Percentiles rank a stretch among this genome's conserved stretches.
phyloP scores from a whole-genome alignment of 345 rosid species.

The Pistacia integerrima region DNA sequence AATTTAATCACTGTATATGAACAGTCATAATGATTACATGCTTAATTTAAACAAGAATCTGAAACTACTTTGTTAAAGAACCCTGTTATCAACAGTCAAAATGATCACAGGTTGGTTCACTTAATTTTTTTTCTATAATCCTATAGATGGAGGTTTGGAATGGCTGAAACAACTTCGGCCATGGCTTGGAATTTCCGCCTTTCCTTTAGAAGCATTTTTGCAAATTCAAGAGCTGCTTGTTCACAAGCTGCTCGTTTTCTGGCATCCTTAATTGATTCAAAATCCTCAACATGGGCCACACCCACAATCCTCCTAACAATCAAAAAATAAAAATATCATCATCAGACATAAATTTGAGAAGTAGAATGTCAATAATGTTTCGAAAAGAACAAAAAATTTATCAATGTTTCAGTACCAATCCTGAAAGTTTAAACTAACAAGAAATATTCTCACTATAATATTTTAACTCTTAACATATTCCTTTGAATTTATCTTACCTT shows the following conservation, averaged over 20 bases:
- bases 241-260: constrained; percentile 69
- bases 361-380: background rate
- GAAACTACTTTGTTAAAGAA: background rate
- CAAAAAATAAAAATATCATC: constrained; percentile 1
- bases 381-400: constrained; percentile 7
- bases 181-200: constrained; percentile 69
- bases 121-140: too few relatives aligned
- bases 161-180: constrained; percentile 67
- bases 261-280: constrained; percentile 75
- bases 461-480: too few relatives aligned
- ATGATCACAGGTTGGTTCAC: background rate
- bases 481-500: constrained; percentile 43
- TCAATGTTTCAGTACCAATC: too few relatives aligned
- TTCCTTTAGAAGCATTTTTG: constrained; percentile 69
- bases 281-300: constrained; percentile 94
- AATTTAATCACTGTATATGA: too few relatives aligned
- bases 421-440: too few relatives aligned
- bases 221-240: constrained; percentile 65
- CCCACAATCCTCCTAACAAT: constrained; percentile 88
- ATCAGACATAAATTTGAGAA: background rate
- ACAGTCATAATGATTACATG: too few relatives aligned
- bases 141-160: constrained; percentile 33
- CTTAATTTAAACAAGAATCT: too few relatives aligned
- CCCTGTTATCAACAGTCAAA: background rate
- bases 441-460: too few relatives aligned